Conservation (phyloP, 129 eudicot species). For the Cynara cardunculus region DNA sequence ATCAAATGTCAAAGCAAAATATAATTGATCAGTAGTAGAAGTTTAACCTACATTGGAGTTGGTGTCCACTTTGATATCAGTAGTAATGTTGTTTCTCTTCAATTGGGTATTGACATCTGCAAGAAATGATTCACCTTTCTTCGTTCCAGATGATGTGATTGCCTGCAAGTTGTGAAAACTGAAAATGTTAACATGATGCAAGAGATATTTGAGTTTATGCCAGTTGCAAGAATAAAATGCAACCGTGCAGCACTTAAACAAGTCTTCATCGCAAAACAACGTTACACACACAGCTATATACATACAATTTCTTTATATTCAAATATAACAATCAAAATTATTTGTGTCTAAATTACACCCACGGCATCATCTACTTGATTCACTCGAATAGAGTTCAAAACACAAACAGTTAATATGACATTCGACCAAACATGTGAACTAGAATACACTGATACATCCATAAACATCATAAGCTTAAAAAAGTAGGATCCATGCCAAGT, state of each 20-base stretch:
- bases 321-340: neutral
- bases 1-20: neutral
- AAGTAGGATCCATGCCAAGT: neutral
- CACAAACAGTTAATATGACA: neutral
- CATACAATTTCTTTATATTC: neutral
- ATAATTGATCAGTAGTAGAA: neutral
- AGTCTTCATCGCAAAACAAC: neutral
- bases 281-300: neutral
- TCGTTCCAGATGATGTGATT: constrained; percentile 57
- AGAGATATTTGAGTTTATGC: neutral
- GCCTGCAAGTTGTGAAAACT: constrained; percentile 29
- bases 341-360: neutral
- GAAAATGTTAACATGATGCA: neutral
- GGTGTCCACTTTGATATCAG: constrained; percentile 69
- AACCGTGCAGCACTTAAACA: neutral
- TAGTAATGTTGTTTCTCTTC: constrained; percentile 55
- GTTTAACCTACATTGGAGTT: constrained; percentile 41
- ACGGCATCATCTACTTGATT: neutral
- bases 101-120: constrained; percentile 61
- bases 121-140: constrained; percentile 60
- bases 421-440: neutral
- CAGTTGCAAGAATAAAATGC: neutral
- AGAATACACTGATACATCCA: neutral
- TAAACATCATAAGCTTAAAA: neutral
- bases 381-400: neutral